These are phyloP conservation scores for Fomitopsis betulina DNA, from an alignment of 1,284 basidiomycete genomes.

Conservation along the genomic window DNA sequence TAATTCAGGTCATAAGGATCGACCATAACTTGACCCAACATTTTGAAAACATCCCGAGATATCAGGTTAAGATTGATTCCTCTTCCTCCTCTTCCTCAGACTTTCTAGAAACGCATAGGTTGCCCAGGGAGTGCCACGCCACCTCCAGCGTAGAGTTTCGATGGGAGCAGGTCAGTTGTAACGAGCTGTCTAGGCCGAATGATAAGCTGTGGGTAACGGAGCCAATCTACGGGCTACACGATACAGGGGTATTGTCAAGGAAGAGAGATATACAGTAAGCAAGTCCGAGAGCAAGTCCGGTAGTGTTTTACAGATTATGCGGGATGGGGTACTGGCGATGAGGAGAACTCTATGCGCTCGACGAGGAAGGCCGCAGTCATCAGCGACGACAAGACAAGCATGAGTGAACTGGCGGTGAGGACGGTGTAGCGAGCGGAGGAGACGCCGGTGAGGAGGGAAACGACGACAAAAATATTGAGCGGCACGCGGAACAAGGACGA, in stretches of 20 bases:
- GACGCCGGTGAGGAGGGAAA: slow-evolving; percentile 66
- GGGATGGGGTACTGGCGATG: not conserved
- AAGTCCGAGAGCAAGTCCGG: not conserved
- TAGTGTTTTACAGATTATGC: not conserved
- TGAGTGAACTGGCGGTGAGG: slow-evolving; percentile 51
- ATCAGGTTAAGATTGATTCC: too few species aligned
- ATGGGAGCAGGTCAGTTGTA: too few species aligned
- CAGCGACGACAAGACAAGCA: slow-evolving; percentile 56
- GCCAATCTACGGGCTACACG: too few species aligned
- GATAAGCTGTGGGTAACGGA: too few species aligned
- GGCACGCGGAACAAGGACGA: slow-evolving; percentile 72
- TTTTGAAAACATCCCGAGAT: too few species aligned
- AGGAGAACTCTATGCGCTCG: not conserved
- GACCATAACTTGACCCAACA: too few species aligned
- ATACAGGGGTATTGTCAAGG: not conserved
- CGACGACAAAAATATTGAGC: slow-evolving; percentile 68
- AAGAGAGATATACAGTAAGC: not conserved
- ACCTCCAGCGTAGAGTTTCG: too few species aligned
- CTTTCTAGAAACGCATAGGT: too few species aligned
- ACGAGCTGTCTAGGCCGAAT: too few species aligned
- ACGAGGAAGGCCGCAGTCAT: slow-evolving; percentile 39
- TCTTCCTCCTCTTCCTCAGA: too few species aligned
- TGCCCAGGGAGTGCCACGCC: too few species aligned
- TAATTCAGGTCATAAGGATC: too few species aligned
- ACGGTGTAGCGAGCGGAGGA: slow-evolving; percentile 60